Evolutionary conservation across 805 yeast species (phyloP).

Genomic region (Myxozyma neotropica): DNA sequence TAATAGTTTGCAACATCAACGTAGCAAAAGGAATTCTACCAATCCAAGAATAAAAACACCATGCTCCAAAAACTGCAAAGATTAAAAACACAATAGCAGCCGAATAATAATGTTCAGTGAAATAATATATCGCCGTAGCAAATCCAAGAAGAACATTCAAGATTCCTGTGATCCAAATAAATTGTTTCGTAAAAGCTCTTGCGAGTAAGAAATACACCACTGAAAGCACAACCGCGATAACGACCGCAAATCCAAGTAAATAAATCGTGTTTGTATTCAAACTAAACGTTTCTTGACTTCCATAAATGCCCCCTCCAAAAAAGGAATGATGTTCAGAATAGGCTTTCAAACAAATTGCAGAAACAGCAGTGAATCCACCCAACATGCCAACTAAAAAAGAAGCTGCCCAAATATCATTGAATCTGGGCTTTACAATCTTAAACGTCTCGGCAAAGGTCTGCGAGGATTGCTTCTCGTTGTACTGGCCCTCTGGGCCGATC

Average conservation of each 20-base stretch:
- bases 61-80: constrained; percentile 65
- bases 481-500: background rate
- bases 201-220: constrained; percentile 60
- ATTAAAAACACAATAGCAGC: constrained; percentile 77
- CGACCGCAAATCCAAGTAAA: constrained; percentile 65
- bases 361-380: constrained; percentile 69
- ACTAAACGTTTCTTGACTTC: constrained; percentile 55
- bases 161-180: constrained; percentile 69
- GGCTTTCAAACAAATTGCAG: constrained; percentile 67
- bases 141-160: constrained; percentile 67
- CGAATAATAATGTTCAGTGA: constrained; percentile 68
- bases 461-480: constrained; percentile 17
- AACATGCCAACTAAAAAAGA: constrained; percentile 54
- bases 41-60: constrained; percentile 73
- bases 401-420: constrained; percentile 69
- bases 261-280: constrained; percentile 75
- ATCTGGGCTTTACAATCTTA: constrained; percentile 62
- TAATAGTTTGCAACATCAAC: constrained; percentile 66
- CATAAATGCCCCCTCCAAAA: constrained; percentile 67
- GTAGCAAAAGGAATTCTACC: constrained; percentile 74
- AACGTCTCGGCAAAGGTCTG: constrained; percentile 68
- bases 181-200: constrained; percentile 62
- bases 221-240: constrained; percentile 62
- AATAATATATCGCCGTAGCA: constrained; percentile 75
- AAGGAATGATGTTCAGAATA: constrained; percentile 57